A percentile compares a stretch with the other conserved stretches of the same genome.
These are phyloP conservation scores for Oxytropis ochrocephala DNA, from an alignment of 306 rosid genomes.

Conservation along the genomic window DNA sequence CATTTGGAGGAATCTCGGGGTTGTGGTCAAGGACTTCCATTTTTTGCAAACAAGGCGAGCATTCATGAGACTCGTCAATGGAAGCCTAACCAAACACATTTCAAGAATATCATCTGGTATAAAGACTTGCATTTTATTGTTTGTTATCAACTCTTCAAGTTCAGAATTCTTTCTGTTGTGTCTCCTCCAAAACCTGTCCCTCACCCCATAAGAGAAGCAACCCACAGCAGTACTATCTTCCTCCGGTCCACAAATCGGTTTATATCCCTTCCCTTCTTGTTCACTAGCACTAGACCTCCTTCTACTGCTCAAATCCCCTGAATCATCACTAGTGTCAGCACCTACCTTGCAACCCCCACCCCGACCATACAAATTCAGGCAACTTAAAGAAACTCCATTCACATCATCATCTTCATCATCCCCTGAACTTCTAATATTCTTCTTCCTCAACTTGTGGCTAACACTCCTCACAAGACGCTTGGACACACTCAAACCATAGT, in stretches of 20 bases:
- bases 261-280: slow-evolving; percentile 67
- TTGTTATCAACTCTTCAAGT: slow-evolving; percentile 49
- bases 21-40: slow-evolving; percentile 80
- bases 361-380: slow-evolving; percentile 68
- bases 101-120: slow-evolving; percentile 96
- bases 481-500: slow-evolving; percentile 69
- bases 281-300: slow-evolving; percentile 92
- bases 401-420: slow-evolving; percentile 66
- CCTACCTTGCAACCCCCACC: slow-evolving; percentile 99
- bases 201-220: slow-evolving; percentile 87
- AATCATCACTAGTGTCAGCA: slow-evolving; percentile 84
- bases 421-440: slow-evolving; percentile 39
- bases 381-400: slow-evolving; percentile 65
- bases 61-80: slow-evolving; percentile 78
- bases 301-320: slow-evolving; percentile 63
- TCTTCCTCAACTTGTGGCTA: slow-evolving; percentile 83
- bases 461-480: slow-evolving; percentile 84
- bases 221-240: slow-evolving; percentile 73
- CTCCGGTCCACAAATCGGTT: slow-evolving; percentile 58
- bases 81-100: slow-evolving; percentile 95
- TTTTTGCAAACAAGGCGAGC: slow-evolving; percentile 97
- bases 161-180: slow-evolving; percentile 50
- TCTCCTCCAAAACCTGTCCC: slow-evolving; percentile 82
- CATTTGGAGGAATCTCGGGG: slow-evolving; percentile 79
- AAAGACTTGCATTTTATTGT: slow-evolving; percentile 67